A percentile compares a stretch with the other conserved stretches of the same genome.
Evolutionary conservation across 305 asterid genomes (phyloP).

Genomic region (Fraxinus xanthoxyloides): DNA sequence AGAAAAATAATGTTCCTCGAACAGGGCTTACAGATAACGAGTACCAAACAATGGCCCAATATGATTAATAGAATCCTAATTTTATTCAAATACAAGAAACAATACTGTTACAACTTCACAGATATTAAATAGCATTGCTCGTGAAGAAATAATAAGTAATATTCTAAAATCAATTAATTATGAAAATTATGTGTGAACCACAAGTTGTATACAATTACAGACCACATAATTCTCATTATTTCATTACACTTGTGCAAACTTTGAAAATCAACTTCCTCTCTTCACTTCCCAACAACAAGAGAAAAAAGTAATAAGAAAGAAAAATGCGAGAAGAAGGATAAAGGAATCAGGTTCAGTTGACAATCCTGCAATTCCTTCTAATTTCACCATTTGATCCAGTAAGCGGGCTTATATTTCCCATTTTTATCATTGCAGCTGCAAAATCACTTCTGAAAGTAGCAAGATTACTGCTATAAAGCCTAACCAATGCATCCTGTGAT

Average conservation of each 20-base stretch:
- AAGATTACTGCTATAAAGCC: constrained; percentile 23
- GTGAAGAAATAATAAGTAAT: background rate
- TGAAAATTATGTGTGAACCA: background rate
- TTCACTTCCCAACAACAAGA: background rate
- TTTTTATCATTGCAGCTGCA: constrained; percentile 49
- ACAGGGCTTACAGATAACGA: too few relatives aligned
- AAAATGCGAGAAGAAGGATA: background rate
- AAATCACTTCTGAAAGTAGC: constrained; percentile 34
- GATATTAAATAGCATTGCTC: background rate
- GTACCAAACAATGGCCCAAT: background rate
- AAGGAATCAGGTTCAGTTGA: constrained; percentile 15
- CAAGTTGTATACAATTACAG: background rate
- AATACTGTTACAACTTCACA: background rate
- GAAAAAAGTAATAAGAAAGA: background rate
- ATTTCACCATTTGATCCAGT: constrained; percentile 37
- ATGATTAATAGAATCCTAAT: background rate
- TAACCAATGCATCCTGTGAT: constrained; percentile 32
- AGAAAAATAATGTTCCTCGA: too few relatives aligned
- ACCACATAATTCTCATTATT: background rate
- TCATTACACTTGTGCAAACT: background rate
- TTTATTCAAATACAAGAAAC: background rate
- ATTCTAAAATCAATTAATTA: background rate
- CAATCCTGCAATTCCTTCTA: constrained; percentile 35
- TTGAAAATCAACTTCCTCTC: background rate
- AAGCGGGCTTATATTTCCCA: constrained; percentile 53